These are phyloP conservation scores for Nitzschia inconspicua DNA, from an alignment of 108 stramenopile species.

Conservation along the genomic window DNA sequence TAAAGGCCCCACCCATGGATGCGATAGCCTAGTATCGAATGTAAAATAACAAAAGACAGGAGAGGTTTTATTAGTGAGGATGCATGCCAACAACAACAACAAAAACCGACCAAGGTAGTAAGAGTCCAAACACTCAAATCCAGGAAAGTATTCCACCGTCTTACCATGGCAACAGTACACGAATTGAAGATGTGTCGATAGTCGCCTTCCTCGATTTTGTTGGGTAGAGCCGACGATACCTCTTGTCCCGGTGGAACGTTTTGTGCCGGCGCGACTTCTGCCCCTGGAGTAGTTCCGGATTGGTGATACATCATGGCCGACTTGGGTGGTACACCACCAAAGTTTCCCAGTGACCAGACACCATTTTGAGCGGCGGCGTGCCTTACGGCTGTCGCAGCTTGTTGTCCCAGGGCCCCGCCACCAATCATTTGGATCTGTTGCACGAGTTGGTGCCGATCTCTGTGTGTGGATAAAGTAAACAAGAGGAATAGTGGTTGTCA, in stretches of 20 bases:
- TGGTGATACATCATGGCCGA: slow-evolving; percentile 44
- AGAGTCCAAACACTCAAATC: too few species aligned
- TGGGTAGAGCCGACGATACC: neutral
- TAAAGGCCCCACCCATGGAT: slow-evolving; percentile 86
- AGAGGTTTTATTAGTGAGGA: too few species aligned
- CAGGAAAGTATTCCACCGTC: too few species aligned
- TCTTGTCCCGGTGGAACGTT: neutral
- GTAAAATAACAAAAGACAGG: too few species aligned
- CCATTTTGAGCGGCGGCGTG: slow-evolving; percentile 65
- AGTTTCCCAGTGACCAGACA: slow-evolving; percentile 68
- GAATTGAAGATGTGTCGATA: slow-evolving; percentile 81
- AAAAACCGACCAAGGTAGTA: neutral
- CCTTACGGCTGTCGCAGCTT: slow-evolving; percentile 59
- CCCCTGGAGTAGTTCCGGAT: neutral
- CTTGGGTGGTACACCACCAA: slow-evolving; percentile 60
- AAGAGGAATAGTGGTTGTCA: too few species aligned
- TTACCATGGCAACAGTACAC: slow-evolving; percentile 75
- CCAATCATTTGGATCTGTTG: slow-evolving; percentile 85
- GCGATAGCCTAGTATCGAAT: slow-evolving; percentile 75
- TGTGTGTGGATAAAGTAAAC: slow-evolving; percentile 5
- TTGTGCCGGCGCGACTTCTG: neutral
- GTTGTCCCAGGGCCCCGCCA: slow-evolving; percentile 67
- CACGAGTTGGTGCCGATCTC: slow-evolving; percentile 61
- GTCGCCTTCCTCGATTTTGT: slow-evolving; percentile 51
- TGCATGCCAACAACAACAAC: too few species aligned